A percentile compares a stretch with the other conserved stretches of the same genome.
These are phyloP conservation scores for Hypocreales sp. DNA, from an alignment of 2,329 filamentous ascomycete species.

Conservation along the genomic window DNA sequence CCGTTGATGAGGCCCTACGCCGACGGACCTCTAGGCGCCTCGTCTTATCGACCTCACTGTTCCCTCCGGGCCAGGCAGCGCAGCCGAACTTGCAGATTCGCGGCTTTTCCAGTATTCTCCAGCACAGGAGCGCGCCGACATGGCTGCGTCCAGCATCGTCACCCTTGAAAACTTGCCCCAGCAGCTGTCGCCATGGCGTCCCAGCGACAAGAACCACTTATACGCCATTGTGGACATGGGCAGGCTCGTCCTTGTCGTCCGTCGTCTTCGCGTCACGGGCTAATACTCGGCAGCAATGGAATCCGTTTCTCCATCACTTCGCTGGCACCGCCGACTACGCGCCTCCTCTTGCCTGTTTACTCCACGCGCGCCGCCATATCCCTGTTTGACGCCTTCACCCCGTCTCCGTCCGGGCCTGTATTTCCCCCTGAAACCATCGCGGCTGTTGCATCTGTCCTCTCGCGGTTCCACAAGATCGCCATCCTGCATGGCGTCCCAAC, in stretches of 20 bases:
- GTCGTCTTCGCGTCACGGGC: conserved; percentile 1
- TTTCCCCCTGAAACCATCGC: conserved; percentile 43
- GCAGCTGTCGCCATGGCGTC: conserved; percentile 32
- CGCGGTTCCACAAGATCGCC: conserved; percentile 59
- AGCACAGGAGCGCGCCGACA: conserved; percentile 5
- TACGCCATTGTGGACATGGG: conserved; percentile 46
- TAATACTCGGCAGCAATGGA: conserved; percentile 49
- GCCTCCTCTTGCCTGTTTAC: conserved; percentile 64
- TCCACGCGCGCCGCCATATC: conserved; percentile 68
- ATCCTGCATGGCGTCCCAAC: conserved; percentile 50
- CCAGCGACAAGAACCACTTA: conserved; percentile 29
- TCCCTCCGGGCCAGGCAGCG: no score
- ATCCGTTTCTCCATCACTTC: conserved; percentile 86
- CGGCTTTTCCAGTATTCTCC: neutral
- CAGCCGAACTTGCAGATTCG: no score
- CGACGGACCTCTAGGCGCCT: no score
- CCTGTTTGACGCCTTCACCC: conserved; percentile 66
- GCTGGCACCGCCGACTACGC: conserved; percentile 52
- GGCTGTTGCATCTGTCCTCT: conserved; percentile 49
- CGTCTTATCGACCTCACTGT: no score
- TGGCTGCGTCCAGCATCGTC: conserved; percentile 25
- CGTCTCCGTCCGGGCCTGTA: conserved; percentile 19
- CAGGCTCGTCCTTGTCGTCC: conserved; percentile 22
- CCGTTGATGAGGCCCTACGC: no score
- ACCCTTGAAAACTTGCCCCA: conserved; percentile 34